Evolutionary conservation across 441 rosid species (phyloP).

Genomic region (Arabidopsis lyrata): DNA sequence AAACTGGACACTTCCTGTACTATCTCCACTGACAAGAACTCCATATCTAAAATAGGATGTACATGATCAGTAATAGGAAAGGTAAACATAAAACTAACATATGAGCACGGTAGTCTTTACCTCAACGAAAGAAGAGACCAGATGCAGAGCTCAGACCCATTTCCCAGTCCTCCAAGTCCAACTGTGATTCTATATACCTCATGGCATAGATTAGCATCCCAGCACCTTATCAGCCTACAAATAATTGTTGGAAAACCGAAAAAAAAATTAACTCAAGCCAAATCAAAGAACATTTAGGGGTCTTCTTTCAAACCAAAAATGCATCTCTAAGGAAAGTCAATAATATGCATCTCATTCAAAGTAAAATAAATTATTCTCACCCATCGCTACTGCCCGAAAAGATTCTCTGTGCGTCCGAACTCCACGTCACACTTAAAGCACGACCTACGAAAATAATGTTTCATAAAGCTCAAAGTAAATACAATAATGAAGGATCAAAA

Average conservation of each 20-base stretch:
- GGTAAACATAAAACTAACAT: constrained; percentile 16
- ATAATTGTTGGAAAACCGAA: constrained; percentile 2
- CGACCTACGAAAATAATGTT: constrained; percentile 63
- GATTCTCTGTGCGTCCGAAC: constrained; percentile 62
- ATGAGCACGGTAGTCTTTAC: constrained; percentile 44
- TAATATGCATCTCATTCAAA: constrained; percentile 17
- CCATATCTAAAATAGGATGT: constrained; percentile 61
- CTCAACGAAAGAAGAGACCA: constrained; percentile 92
- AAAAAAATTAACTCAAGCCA: constrained; percentile 22
- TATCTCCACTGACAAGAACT: constrained; percentile 93
- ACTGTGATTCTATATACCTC: constrained; percentile 91
- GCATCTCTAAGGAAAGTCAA: constrained; percentile 1
- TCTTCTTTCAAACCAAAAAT: constrained; percentile 7
- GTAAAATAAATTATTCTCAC: constrained; percentile 53
- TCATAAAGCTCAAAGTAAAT: constrained; percentile 29
- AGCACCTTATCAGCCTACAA: constrained; percentile 89
- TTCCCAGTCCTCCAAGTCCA: constrained; percentile 85
- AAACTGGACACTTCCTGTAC: constrained; percentile 90
- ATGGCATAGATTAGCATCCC: constrained; percentile 72
- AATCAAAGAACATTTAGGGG: constrained; percentile 16
- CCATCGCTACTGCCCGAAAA: constrained; percentile 96
- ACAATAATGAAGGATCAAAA: constrained; percentile 33
- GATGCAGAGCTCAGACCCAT: constrained; percentile 76
- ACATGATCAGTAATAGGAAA: constrained; percentile 31
- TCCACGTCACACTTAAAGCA: constrained; percentile 84